A percentile compares a stretch with the other conserved stretches of the same genome.
Conservation (phyloP, 768 basidiomycete species). For the Gymnopilus dilepis region DNA sequence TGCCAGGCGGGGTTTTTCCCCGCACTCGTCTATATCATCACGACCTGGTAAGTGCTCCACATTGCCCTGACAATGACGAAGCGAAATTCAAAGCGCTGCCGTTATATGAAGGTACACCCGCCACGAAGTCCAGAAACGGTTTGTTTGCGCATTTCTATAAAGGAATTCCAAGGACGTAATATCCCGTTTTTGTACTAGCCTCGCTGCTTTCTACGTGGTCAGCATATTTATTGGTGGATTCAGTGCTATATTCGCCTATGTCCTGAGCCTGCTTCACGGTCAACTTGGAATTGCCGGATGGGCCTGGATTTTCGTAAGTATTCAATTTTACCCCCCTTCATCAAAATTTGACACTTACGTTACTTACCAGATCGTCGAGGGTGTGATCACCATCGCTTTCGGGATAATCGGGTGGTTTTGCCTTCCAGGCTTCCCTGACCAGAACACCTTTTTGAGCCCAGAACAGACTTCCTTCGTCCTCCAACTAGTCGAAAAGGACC, state of each 20-base stretch:
- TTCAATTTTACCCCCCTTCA: slow-evolving; percentile 1
- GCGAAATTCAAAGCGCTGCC: neutral
- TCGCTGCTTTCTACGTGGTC: slow-evolving; percentile 53
- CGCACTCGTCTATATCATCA: slow-evolving; percentile 52
- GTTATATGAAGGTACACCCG: slow-evolving; percentile 45
- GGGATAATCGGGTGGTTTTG: slow-evolving; percentile 50
- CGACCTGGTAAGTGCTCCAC: slow-evolving; percentile 45
- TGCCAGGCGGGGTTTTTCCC: slow-evolving; percentile 57
- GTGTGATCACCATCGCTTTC: slow-evolving; percentile 49
- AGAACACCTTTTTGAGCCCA: slow-evolving; percentile 48
- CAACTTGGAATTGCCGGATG: slow-evolving; percentile 48
- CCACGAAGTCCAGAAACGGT: slow-evolving; percentile 58
- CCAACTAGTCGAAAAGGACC: slow-evolving; percentile 51
- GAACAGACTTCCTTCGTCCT: slow-evolving; percentile 49
- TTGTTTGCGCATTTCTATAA: slow-evolving; percentile 12
- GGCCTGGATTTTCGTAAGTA: slow-evolving; percentile 59
- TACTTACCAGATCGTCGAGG: slow-evolving; percentile 50
- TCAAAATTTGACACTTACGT: slow-evolving; percentile 3
- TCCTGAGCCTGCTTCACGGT: slow-evolving; percentile 46
- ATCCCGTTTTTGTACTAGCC: slow-evolving; percentile 30
- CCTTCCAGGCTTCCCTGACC: slow-evolving; percentile 53
- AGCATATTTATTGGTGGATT: slow-evolving; percentile 51
- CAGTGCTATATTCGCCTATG: slow-evolving; percentile 53
- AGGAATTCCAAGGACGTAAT: slow-evolving; percentile 1
- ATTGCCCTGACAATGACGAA: neutral